A percentile compares a stretch with the other conserved stretches of the same genome.
Conservation (phyloP, 306 rosid genomes). For the Vigna angularis region DNA sequence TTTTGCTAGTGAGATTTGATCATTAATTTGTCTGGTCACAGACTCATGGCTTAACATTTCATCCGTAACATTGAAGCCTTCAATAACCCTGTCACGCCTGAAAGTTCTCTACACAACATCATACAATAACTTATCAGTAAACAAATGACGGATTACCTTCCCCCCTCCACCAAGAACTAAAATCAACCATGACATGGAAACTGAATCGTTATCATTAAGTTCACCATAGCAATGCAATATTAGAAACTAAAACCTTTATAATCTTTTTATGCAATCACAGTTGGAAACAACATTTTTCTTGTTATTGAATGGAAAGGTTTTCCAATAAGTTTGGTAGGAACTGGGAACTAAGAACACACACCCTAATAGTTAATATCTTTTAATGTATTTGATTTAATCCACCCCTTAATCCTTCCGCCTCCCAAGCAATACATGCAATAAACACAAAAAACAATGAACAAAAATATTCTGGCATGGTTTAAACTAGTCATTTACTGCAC, state of each 20-base stretch:
- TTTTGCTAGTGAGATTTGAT: constrained; percentile 76
- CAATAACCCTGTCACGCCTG: constrained; percentile 63
- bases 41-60: constrained; percentile 73
- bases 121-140: constrained; percentile 6
- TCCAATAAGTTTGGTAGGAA: constrained; percentile 18
- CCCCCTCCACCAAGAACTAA: neutral
- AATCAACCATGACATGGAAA: constrained; percentile 23
- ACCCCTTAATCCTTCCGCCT: constrained; percentile 1
- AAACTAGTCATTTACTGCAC: neutral
- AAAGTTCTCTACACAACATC: constrained; percentile 55
- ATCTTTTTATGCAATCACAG: neutral
- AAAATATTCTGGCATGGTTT: neutral
- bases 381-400: neutral
- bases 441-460: neutral
- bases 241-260: constrained; percentile 18
- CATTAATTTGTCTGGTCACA: constrained; percentile 71
- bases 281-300: neutral
- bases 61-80: constrained; percentile 71
- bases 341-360: neutral
- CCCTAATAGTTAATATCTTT: neutral
- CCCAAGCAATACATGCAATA: neutral
- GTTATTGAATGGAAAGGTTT: constrained; percentile 10
- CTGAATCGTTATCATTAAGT: constrained; percentile 3
- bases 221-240: neutral
- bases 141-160: neutral